These are phyloP conservation scores for Penicillium fimorum DNA, from an alignment of 495 filamentous ascomycete genomes.

Conservation along the genomic window DNA sequence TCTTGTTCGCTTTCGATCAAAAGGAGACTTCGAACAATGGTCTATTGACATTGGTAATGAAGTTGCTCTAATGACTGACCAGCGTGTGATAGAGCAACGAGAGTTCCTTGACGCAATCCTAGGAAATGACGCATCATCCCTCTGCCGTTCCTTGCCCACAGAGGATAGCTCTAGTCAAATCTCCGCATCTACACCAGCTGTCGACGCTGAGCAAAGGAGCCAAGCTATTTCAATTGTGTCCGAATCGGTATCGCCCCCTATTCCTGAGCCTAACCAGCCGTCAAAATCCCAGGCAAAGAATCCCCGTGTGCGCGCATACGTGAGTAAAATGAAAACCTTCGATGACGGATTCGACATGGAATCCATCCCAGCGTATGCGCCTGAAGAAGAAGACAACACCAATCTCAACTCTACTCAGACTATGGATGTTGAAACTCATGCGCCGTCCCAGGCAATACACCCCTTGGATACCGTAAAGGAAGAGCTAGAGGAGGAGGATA, in stretches of 20 bases:
- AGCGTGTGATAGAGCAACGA: conserved; percentile 82
- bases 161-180: conserved; percentile 26
- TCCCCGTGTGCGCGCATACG: conserved; percentile 36
- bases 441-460: conserved; percentile 13
- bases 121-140: conserved; percentile 64
- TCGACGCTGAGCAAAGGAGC: neutral
- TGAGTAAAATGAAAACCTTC: conserved; percentile 76
- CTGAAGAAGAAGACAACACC: conserved; percentile 17
- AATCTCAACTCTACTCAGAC: conserved; percentile 13
- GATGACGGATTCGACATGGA: conserved; percentile 57
- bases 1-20: conserved; percentile 71
- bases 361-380: conserved; percentile 38
- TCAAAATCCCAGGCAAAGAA: conserved; percentile 22
- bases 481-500: conserved; percentile 45
- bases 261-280: conserved; percentile 14
- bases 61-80: conserved; percentile 68
- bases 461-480: conserved; percentile 29
- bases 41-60: conserved; percentile 62
- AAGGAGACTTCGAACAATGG: conserved; percentile 65
- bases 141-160: conserved; percentile 62
- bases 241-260: conserved; percentile 7
- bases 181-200: conserved; percentile 2
- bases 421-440: conserved; percentile 29
- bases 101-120: conserved; percentile 93
- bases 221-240: neutral